phyloP scores from a whole-genome alignment of 2,329 filamentous ascomycete genomes.

The Colletotrichum sp. region DNA sequence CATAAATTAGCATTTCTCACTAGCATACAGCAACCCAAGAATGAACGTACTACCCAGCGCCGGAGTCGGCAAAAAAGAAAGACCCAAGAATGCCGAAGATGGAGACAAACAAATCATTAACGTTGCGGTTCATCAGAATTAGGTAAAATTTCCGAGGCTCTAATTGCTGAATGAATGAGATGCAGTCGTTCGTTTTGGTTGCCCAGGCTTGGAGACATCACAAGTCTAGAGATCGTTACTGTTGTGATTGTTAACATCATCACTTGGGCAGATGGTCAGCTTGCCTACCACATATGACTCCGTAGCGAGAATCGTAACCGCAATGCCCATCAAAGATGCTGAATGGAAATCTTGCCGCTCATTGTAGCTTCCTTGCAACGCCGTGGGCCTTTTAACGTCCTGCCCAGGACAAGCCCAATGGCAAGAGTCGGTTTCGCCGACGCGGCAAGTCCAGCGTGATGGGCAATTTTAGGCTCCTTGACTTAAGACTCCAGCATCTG shows the following conservation, averaged over 20 bases:
- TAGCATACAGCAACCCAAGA: not conserved
- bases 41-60: not conserved
- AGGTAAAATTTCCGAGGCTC: not conserved
- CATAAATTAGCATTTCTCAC: not conserved
- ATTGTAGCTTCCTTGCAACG: slow-evolving; percentile 4
- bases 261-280: not conserved
- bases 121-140: not conserved
- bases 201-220: not conserved
- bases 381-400: slow-evolving; percentile 36
- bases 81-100: not conserved
- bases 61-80: not conserved
- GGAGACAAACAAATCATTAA: not conserved
- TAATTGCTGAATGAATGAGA: not conserved
- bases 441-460: not conserved
- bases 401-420: slow-evolving; percentile 31
- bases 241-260: not conserved
- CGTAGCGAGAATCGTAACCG: not conserved
- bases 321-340: not conserved
- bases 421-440: not conserved
- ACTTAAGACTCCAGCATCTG: not conserved
- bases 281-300: slow-evolving; percentile 6
- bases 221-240: slow-evolving; percentile 6
- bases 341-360: not conserved
- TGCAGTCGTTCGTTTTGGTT: not conserved
- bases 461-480: not conserved